Evolutionary conservation across 768 basidiomycete genomes (phyloP).

Genomic region (Termitomyces sp.): DNA sequence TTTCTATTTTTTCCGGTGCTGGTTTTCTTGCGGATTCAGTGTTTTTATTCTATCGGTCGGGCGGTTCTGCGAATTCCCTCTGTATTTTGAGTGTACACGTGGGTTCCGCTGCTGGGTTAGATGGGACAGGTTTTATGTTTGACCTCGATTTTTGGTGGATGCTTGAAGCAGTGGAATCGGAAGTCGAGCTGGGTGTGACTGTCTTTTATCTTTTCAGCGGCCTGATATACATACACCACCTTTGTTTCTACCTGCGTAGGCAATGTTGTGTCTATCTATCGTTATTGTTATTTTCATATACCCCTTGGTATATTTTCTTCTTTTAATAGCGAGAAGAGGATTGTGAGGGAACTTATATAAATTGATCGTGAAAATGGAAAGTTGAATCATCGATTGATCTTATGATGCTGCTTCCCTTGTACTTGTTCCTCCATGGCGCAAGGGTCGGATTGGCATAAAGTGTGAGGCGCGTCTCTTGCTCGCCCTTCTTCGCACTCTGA

Average conservation of each 20-base stretch:
- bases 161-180: conserved; percentile 16
- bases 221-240: conserved; percentile 6
- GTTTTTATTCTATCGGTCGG: conserved; percentile 1
- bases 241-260: background rate
- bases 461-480: conserved; percentile 31
- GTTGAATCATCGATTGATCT: background rate
- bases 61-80: conserved; percentile 15
- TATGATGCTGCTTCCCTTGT: background rate
- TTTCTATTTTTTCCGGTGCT: conserved; percentile 12
- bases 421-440: conserved; percentile 8
- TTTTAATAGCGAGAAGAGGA: no score
- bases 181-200: conserved; percentile 17
- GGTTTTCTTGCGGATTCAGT: conserved; percentile 4
- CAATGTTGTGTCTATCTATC: conserved; percentile 10
- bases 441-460: conserved; percentile 42
- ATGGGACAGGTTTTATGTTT: conserved; percentile 3
- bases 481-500: background rate
- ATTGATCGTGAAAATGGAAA: background rate
- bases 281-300: conserved; percentile 11
- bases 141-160: conserved; percentile 17
- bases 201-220: conserved; percentile 7
- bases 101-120: conserved; percentile 15
- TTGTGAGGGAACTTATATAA: no score
- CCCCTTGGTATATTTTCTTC: conserved; percentile 2
- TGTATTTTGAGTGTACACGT: conserved; percentile 7